A percentile compares a stretch with the other conserved stretches of the same genome.
Conservation (phyloP, 176 grass and related monocot genomes). For the Musa schizocarpa region DNA sequence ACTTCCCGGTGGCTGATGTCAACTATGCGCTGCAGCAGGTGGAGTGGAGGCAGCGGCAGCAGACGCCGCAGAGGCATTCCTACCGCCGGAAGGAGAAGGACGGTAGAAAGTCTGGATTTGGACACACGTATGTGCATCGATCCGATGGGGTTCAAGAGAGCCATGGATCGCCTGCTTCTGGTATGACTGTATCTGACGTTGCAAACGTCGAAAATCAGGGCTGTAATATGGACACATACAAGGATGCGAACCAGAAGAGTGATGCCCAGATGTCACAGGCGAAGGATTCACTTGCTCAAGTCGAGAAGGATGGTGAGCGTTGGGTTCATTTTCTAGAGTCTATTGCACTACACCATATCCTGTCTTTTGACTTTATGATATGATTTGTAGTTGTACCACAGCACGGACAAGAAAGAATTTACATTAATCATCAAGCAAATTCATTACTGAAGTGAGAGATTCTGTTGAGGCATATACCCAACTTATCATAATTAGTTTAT, state of each 20-base stretch:
- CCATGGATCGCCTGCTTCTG: background rate
- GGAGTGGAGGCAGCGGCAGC: constrained; percentile 33
- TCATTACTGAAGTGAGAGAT: background rate
- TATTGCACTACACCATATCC: background rate
- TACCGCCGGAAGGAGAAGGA: constrained; percentile 18
- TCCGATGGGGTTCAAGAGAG: constrained; percentile 9
- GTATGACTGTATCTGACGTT: background rate
- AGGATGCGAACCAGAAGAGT: background rate
- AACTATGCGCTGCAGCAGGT: constrained; percentile 59
- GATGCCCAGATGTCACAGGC: background rate
- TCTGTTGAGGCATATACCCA: background rate
- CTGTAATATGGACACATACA: constrained; percentile 6
- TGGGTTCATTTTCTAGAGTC: background rate
- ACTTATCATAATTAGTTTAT: background rate
- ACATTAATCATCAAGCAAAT: background rate
- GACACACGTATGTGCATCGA: constrained; percentile 10
- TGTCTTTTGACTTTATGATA: background rate
- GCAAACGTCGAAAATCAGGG: background rate
- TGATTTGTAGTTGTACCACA: background rate
- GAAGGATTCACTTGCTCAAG: background rate
- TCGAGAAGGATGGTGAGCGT: constrained; percentile 6
- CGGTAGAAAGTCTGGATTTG: constrained; percentile 21
- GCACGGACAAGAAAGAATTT: background rate
- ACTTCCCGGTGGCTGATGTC: constrained; percentile 67
- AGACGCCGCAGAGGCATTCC: constrained; percentile 18